Base-by-base conservation (phyloP, 257 asterid species). In the Solanum piurae region DNA sequence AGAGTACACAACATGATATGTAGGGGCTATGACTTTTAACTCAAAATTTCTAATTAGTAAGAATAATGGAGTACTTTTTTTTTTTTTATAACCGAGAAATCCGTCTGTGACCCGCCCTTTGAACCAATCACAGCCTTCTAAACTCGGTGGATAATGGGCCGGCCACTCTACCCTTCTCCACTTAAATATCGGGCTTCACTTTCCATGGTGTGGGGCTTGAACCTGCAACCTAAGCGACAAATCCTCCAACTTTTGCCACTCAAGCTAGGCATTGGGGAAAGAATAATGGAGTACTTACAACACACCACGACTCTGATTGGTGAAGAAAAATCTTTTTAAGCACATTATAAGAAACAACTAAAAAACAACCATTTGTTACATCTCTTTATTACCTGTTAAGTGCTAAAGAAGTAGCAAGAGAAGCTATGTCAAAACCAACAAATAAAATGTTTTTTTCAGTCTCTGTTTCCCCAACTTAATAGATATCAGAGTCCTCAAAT, bases 391-490 rank as follows among this genome's bases (percentile, higher is more conserved):
- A 95, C 98, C 95, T 93, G 90, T 91, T 94, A 85, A 93, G 97
- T 40, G 94, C 98, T 60, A 94, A 64, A 64, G 94, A 91, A 20
- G 96, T 90, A 40, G 94, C 86, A 52, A 95, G 93, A 69, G 97
- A 94, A 16, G 95, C 88, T 72, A 95, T 89, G n/a, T 95, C 95
- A 7, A 89, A 96, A 27, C 98, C 98, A 9, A 90, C 92, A 8
- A 94, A 91, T 12, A 95, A 87, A 89, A 95, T 86, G 55, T 92
- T 88, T 33, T 91, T 90, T 18, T 89, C 90, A 5, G 27, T 83
- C 46, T 49, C 87, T 40, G 12, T 21, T 42, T 23, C 5, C 4
- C 14, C 6, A 37, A 0, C 55, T 46, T 46, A 46, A 46, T 46
- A 46, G 27, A 64, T 7, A 9, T 46, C 18, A 13, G 4, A 12